Evolutionary conservation across 805 yeast species (phyloP), one percentile per base, ranked within the genome.

Genomic region (Teunomyces aglyptinius): DNA sequence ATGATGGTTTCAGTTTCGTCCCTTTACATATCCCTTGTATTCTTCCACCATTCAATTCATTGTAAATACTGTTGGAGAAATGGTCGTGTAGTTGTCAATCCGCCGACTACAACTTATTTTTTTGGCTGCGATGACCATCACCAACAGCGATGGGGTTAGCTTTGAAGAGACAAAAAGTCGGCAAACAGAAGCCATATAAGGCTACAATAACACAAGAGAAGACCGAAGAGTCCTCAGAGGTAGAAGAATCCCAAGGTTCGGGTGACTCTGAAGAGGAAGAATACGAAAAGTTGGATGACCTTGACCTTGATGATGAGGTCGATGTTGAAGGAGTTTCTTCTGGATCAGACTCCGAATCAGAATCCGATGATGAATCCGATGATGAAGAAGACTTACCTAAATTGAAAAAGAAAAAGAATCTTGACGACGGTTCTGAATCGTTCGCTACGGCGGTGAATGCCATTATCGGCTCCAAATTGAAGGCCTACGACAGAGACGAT

Each of bases 361-460:
- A 19, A 7, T 20, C 46, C 5, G 50, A 62, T 32, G 64, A 57
- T 31, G 64, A 51, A 6, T 40, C 53, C 27, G 61, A 62, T 32
- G 64, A 57, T 28, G 56, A 55, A 8, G 55, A 61, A 35, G 41
- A 48, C 13, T 67, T 70, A 46, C 76, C 81, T 41, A 71, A 74
- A 55, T 76, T 77, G 58, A 79, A 83, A 50, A 81, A 79, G 65
- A 76, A 73, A 57, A 77, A 77, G 58, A 78, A 76, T 44, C 68
- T 68, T 38, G 85, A 78, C 49, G 89, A 85, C 64, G 92, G 90
- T n/a, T 77, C 89, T 1, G 83, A 75, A 38, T 75, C 82, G 1
- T 92, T 94, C 60, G 88, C 96, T 15, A 76, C 68, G 45, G 98
- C 98, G 0, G 81, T 94, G 59, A 81, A 73, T 54, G 94, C 96